A percentile compares a stretch with the other conserved stretches of the same genome.
Conservation (phyloP, 768 basidiomycete species). For the Pleurotus eryngii region DNA sequence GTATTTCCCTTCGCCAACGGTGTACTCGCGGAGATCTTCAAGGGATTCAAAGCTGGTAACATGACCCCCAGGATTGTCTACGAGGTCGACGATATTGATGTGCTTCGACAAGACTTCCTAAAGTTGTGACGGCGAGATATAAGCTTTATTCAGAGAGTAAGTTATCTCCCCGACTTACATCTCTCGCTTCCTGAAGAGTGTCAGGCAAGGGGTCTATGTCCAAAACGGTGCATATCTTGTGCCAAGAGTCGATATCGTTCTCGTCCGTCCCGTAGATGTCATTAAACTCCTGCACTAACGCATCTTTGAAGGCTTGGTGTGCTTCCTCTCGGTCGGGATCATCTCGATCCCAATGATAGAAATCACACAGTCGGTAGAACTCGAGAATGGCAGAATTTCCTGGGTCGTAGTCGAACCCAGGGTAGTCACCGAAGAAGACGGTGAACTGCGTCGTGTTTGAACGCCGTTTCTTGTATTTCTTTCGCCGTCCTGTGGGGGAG, state of each 20-base stretch:
- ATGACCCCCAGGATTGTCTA: conserved; percentile 16
- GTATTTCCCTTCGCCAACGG: conserved; percentile 16
- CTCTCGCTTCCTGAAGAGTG: conserved; percentile 19
- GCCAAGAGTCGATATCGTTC: conserved; percentile 25
- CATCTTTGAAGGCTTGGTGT: conserved; percentile 21
- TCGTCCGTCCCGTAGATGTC: conserved; percentile 28
- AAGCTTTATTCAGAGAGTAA: not conserved
- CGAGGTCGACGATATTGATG: conserved; percentile 39
- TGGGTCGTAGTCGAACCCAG: conserved; percentile 11
- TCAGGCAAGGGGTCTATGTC: conserved; percentile 25
- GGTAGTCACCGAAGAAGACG: conserved; percentile 14
- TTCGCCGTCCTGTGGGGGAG: not conserved
- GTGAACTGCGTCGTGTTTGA: not conserved
- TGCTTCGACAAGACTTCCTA: conserved; percentile 26
- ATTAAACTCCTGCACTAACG: conserved; percentile 31
- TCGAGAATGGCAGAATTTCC: conserved; percentile 8
- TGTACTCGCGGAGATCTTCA: conserved; percentile 28
- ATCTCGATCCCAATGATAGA: conserved; percentile 9
- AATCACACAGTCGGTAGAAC: conserved; percentile 15
- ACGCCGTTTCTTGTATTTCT: not conserved
- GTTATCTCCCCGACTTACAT: conserved; percentile 16
- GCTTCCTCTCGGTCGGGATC: conserved; percentile 13
- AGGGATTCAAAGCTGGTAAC: conserved; percentile 22
- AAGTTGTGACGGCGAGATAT: not conserved
- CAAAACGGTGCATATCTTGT: conserved; percentile 22